Evolutionary conservation across 352 stramenopile species (phyloP).

Genomic region (Aphanomyces astaci): DNA sequence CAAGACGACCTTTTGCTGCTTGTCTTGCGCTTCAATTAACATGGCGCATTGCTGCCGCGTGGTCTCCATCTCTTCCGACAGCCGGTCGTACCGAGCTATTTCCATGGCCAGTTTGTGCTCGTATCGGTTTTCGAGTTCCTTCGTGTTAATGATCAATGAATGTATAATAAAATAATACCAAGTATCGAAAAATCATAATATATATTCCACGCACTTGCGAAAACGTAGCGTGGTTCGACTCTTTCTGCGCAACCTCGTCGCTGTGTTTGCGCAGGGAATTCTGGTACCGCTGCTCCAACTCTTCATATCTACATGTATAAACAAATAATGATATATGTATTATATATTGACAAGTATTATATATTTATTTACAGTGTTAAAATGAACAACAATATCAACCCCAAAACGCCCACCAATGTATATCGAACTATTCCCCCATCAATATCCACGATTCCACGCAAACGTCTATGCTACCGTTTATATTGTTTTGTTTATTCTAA

Average conservation of each 20-base stretch:
- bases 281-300: slow-evolving; percentile 66
- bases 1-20: slow-evolving; percentile 45
- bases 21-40: slow-evolving; percentile 75
- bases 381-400: no score
- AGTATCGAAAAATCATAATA: no score
- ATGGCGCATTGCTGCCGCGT: slow-evolving; percentile 84
- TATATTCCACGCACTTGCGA: slow-evolving; percentile 8
- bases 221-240: slow-evolving; percentile 62
- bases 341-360: no score
- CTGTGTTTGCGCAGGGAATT: slow-evolving; percentile 55
- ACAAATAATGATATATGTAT: no score
- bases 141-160: no score
- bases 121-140: slow-evolving; percentile 90
- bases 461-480: no score
- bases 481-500: no score
- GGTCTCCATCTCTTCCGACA: slow-evolving; percentile 83
- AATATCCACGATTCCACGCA: no score
- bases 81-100: slow-evolving; percentile 74
- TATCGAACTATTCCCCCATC: no score
- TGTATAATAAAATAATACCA: no score
- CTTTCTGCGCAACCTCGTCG: slow-evolving; percentile 68
- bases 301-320: slow-evolving; percentile 44
- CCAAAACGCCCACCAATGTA: no score
- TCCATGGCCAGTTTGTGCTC: slow-evolving; percentile 87
- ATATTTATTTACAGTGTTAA: no score